phyloP scores from a whole-genome alignment of 495 filamentous ascomycete genomes.

The Xylaria sp. region DNA sequence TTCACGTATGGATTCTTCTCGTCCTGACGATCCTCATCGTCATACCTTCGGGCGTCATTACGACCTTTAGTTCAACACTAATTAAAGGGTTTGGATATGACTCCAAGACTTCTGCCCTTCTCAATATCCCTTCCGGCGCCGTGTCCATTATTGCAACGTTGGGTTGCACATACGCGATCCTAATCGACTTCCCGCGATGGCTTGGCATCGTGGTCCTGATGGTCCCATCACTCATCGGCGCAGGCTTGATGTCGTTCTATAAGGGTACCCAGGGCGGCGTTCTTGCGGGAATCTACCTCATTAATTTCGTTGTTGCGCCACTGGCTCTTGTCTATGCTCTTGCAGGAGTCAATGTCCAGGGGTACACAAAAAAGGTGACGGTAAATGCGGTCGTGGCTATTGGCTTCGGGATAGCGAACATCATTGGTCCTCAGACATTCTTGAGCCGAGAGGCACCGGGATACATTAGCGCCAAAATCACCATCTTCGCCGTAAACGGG shows the following conservation, averaged over 20 bases:
- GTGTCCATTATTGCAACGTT: conserved; percentile 63
- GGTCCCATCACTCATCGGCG: conserved; percentile 59
- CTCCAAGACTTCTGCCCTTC: conserved; percentile 60
- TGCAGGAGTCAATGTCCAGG: conserved; percentile 22
- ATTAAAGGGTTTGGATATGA: conserved; percentile 64
- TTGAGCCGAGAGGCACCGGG: conserved; percentile 64
- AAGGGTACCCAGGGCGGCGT: conserved; percentile 55
- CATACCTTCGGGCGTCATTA: conserved; percentile 65
- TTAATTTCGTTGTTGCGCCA: conserved; percentile 65
- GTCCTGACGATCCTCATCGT: conserved; percentile 37
- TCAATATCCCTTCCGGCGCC: conserved; percentile 66
- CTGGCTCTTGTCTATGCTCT: conserved; percentile 52
- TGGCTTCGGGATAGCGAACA: conserved; percentile 68
- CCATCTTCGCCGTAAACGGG: conserved; percentile 57
- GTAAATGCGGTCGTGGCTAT: conserved; percentile 58
- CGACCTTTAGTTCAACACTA: conserved; percentile 66
- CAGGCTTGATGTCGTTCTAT: conserved; percentile 66
- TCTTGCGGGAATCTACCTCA: conserved; percentile 69
- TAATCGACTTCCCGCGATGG: conserved; percentile 24
- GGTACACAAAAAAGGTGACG: conserved; percentile 16
- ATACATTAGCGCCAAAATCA: conserved; percentile 68
- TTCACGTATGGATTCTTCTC: conserved; percentile 36
- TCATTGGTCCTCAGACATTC: conserved; percentile 74
- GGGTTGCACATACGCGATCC: conserved; percentile 51
- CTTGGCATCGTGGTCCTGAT: conserved; percentile 25